Conservation (phyloP, 768 basidiomycete species). For the Clavaria fumosa region DNA sequence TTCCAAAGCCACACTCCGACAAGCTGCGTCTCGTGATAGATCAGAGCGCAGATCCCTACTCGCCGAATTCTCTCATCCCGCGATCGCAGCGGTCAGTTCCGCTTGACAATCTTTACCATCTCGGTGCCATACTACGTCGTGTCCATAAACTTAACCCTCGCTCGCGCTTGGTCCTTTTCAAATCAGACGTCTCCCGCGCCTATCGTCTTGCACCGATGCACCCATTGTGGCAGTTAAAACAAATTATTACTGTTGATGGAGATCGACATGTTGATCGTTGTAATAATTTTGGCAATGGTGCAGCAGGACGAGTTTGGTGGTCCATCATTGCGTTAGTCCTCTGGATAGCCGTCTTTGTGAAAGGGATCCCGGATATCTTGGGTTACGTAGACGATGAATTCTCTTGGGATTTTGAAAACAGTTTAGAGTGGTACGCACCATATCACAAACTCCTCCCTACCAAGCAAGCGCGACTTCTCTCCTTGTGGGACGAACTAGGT, state of each 20-base stretch:
- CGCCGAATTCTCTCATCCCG: background rate
- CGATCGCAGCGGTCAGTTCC: background rate
- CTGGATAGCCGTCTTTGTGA: conserved; percentile 9
- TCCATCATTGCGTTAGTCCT: conserved; percentile 12
- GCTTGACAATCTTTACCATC: background rate
- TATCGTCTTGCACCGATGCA: conserved; percentile 12
- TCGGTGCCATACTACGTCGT: background rate
- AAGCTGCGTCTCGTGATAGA: background rate
- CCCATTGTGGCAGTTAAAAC: conserved; percentile 26
- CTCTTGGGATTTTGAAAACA: conserved; percentile 8
- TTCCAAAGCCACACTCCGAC: background rate
- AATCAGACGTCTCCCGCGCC: background rate
- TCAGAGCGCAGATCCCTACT: background rate
- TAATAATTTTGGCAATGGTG: conserved; percentile 16
- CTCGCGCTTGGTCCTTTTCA: background rate
- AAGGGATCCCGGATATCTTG: conserved; percentile 8
- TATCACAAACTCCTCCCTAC: conserved; percentile 16
- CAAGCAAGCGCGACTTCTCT: conserved; percentile 20
- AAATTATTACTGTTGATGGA: conserved; percentile 18
- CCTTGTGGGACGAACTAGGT: conserved; percentile 25
- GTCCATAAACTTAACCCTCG: background rate
- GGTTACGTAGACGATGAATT: conserved; percentile 18
- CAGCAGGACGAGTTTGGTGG: conserved; percentile 15
- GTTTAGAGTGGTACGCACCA: conserved; percentile 13
- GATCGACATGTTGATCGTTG: conserved; percentile 12